Evolutionary conservation across 1,139 yeast species (phyloP).

Genomic region (Lodderomyces metapsilosis): DNA sequence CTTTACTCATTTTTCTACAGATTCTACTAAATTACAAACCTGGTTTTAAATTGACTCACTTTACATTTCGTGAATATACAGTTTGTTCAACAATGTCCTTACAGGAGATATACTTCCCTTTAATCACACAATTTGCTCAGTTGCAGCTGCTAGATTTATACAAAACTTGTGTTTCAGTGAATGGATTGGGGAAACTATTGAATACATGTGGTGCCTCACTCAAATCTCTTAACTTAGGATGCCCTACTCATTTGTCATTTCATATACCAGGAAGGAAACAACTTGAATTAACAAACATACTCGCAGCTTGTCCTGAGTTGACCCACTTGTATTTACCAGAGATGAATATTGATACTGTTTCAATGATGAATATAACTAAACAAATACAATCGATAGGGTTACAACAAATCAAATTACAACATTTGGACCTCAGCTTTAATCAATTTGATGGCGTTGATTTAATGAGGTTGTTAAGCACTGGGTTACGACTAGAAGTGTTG

Average conservation of each 20-base stretch:
- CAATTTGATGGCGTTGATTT: slow-evolving; percentile 40
- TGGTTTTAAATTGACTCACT: slow-evolving; percentile 22
- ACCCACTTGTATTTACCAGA: slow-evolving; percentile 30
- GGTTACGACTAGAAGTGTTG: slow-evolving; percentile 20
- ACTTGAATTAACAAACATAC: slow-evolving; percentile 22
- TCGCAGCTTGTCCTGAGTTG: slow-evolving; percentile 25
- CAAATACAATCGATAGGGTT: background rate
- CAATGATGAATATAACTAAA: slow-evolving; percentile 30
- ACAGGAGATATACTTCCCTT: slow-evolving; percentile 25
- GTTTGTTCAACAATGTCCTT: slow-evolving; percentile 18
- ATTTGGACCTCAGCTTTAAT: slow-evolving; percentile 40
- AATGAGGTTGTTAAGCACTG: slow-evolving; percentile 27
- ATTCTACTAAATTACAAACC: slow-evolving; percentile 32
- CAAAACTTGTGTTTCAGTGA: slow-evolving; percentile 30
- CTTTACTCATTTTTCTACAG: slow-evolving; percentile 29
- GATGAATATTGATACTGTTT: slow-evolving; percentile 36
- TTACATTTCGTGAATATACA: slow-evolving; percentile 31
- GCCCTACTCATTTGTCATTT: slow-evolving; percentile 25
- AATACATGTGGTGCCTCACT: slow-evolving; percentile 18
- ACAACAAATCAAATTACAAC: slow-evolving; percentile 15
- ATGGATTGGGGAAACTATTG: slow-evolving; percentile 32
- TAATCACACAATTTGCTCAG: slow-evolving; percentile 17
- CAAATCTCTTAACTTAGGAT: slow-evolving; percentile 28
- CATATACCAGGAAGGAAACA: slow-evolving; percentile 21
- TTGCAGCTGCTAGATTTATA: slow-evolving; percentile 35